A percentile compares a stretch with the other conserved stretches of the same genome.
Conservation (phyloP, 2,329 filamentous ascomycete genomes). For the Penicillium sp. region DNA sequence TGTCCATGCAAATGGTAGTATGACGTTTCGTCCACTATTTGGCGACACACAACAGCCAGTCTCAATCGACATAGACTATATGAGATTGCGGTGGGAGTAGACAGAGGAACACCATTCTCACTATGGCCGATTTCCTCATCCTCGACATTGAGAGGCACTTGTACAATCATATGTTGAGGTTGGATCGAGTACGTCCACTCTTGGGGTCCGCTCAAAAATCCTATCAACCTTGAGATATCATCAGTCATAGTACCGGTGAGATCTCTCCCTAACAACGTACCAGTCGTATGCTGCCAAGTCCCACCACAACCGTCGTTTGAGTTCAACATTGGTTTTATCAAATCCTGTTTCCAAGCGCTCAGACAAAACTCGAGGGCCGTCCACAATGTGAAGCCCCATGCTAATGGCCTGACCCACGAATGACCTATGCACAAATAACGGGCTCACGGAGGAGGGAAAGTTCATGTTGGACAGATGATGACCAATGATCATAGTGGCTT, state of each 20-base stretch:
- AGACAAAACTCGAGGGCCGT: constrained; percentile 20
- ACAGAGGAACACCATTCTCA: constrained; percentile 24
- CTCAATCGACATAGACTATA: constrained; percentile 45
- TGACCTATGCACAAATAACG: constrained; percentile 23
- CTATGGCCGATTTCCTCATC: constrained; percentile 35
- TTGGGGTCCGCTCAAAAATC: constrained; percentile 42
- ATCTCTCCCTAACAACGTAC: constrained; percentile 20
- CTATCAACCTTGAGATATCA: constrained; percentile 30
- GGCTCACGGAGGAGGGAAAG: constrained; percentile 19
- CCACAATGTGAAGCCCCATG: constrained; percentile 36
- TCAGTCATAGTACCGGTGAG: background rate
- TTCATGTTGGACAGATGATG: constrained; percentile 29
- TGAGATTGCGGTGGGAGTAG: constrained; percentile 44
- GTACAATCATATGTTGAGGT: constrained; percentile 41
- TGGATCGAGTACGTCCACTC: constrained; percentile 45
- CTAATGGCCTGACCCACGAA: constrained; percentile 32
- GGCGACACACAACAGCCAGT: constrained; percentile 39
- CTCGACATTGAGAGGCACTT: constrained; percentile 42
- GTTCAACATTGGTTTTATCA: constrained; percentile 31
- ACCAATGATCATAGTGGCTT: constrained; percentile 30
- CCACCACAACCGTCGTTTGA: constrained; percentile 45
- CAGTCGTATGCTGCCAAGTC: constrained; percentile 44
- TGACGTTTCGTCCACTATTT: constrained; percentile 38
- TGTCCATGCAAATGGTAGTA: constrained; percentile 23
- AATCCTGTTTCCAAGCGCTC: constrained; percentile 13